Conservation (phyloP, 495 filamentous ascomycete genomes). For the Penicillium alfredii region DNA sequence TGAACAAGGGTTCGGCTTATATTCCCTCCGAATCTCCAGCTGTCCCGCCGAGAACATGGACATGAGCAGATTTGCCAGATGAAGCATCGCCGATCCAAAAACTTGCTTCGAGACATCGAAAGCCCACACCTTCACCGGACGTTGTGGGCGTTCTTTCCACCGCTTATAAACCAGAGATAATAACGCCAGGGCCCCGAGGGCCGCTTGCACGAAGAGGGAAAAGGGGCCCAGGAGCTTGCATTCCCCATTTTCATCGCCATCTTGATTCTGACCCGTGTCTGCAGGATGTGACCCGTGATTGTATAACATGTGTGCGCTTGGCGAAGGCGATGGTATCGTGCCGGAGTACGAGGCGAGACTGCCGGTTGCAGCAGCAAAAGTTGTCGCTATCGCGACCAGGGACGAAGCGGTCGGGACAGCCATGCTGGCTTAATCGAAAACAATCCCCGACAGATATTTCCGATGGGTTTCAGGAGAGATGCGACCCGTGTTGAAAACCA, state of each 20-base stretch:
- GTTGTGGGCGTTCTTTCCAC: slow-evolving; percentile 83
- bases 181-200: slow-evolving; percentile 78
- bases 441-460: too few species aligned
- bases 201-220: slow-evolving; percentile 80
- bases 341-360: slow-evolving; percentile 2
- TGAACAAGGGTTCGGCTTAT: slow-evolving; percentile 86
- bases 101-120: slow-evolving; percentile 98
- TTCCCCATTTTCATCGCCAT: slow-evolving; percentile 53
- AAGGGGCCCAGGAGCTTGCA: slow-evolving; percentile 81
- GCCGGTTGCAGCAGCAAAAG: slow-evolving; percentile 13
- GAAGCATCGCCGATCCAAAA: slow-evolving; percentile 84
- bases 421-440: too few species aligned
- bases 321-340: slow-evolving; percentile 7
- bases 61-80: slow-evolving; percentile 88
- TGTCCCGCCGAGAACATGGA: slow-evolving; percentile 87
- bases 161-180: slow-evolving; percentile 87
- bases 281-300: slow-evolving; percentile 13
- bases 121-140: slow-evolving; percentile 89
- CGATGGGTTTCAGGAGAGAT: background rate
- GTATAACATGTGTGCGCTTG: slow-evolving; percentile 11
- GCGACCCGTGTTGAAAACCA: background rate
- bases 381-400: slow-evolving; percentile 17
- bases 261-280: slow-evolving; percentile 7
- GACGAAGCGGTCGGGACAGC: slow-evolving; percentile 8
- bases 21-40: slow-evolving; percentile 52